Base-by-base conservation (phyloP, 768 basidiomycete genomes). In the Russula emetica region DNA sequence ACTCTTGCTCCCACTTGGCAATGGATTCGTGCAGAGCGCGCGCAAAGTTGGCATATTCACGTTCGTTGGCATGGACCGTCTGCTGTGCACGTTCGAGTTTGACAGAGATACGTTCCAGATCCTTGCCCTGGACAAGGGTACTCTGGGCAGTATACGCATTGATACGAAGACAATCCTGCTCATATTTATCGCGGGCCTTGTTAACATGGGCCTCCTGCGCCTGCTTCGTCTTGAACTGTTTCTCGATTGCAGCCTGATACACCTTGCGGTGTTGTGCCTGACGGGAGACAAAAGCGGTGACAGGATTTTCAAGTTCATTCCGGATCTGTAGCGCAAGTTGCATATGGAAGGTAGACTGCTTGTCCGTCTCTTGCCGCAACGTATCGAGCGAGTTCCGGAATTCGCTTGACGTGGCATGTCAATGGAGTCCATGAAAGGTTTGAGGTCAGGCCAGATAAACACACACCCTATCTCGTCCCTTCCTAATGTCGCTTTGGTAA, bases 131-230 rank as follows among this genome's bases (percentile, higher is more conserved):
- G 28, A 92, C 85, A 9, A 98, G 83, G 1, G 91, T 86, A 36
- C 88, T 84, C 73, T 97, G 94, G 5, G 94, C 94, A 5, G 94
- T 94, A 71, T 90, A 94, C 1, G 92, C 89, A 71, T 97, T 98
- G 79, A 98, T 95, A 55, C 88, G 85, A 22, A 95, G 78, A 73
- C 94, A 96, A 70, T 98, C 96, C 55, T 81, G 78, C 74, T 97
- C 92, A 76, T 98, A 98, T 72, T 94, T 92, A 73, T 95, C 92
- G 66, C 90, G 85, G 2, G 97, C 92, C 73, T 94, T 94, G 70
- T 79, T 79, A 50, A 97, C 94, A 67, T 94, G 87, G 13, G 80
- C 78, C 71, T 96, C 93, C 67, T 95, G 92, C 5, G 85, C 82
- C 70, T 91, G 88, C 73, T 97, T 96, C 53, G 82, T 82, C 76